These are phyloP conservation scores for Rhodotorula sp. DNA, from an alignment of 1,284 basidiomycete species.

Conservation along the genomic window DNA sequence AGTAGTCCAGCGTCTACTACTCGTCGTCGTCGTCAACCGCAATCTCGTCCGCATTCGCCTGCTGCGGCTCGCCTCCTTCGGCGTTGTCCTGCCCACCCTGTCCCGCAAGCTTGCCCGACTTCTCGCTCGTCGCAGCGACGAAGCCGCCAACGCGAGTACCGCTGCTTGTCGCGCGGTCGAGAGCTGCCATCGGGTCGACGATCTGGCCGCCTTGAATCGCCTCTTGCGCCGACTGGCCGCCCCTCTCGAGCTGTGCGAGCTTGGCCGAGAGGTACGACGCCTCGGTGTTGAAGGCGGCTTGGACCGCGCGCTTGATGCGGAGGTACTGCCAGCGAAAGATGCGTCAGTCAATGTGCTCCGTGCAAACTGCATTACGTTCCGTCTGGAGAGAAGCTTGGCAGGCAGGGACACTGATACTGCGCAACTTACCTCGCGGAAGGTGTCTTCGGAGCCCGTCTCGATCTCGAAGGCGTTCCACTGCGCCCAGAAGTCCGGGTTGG, in stretches of 20 bases:
- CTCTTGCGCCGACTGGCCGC: conserved; percentile 21
- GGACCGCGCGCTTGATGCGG: conserved; percentile 94
- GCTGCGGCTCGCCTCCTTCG: conserved; percentile 3
- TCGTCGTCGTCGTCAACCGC: conserved; percentile 29
- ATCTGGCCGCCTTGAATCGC: conserved; percentile 19
- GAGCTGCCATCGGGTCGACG: conserved; percentile 39
- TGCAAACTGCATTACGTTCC: background rate
- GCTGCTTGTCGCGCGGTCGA: conserved; percentile 24
- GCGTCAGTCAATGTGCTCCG: background rate
- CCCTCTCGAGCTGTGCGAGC: conserved; percentile 26
- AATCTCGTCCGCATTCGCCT: conserved; percentile 35
- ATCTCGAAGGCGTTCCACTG: conserved; percentile 98
- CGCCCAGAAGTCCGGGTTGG: conserved; percentile 82
- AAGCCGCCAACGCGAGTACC: conserved; percentile 21
- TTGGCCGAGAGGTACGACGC: conserved; percentile 55
- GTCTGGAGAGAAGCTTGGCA: background rate
- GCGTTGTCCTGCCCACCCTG: conserved; percentile 14
- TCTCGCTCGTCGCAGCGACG: conserved; percentile 20
- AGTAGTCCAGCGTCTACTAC: background rate
- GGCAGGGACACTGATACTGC: too few relatives aligned
- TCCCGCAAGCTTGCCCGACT: background rate
- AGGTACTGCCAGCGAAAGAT: conserved; percentile 50
- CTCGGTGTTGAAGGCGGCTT: conserved; percentile 98
- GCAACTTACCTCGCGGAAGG: conserved; percentile 88
- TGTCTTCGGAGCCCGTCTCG: conserved; percentile 96